Base-by-base conservation (phyloP, 768 basidiomycete genomes). In the Butyriboletus loyo region DNA sequence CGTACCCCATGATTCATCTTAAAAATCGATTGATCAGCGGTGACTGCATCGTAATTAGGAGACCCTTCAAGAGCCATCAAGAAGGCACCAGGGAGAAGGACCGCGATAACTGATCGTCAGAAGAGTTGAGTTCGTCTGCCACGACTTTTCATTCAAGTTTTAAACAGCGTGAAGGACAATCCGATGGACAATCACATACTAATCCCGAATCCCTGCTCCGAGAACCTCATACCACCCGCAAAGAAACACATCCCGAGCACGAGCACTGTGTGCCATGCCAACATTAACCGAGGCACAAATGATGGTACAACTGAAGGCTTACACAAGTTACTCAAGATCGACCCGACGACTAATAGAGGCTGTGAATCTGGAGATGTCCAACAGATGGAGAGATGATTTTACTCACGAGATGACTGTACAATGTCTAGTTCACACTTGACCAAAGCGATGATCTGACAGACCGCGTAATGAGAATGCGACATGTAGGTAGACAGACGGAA, bases 181-280 rank as follows among this genome's bases (percentile, higher is more conserved):
- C 32, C 3, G 0, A 54, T 9, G 3, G 47, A 43, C 2, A 32
- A 28, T 46, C 19, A 68, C 83, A 49, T 60, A 90, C 89, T 84
- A 4, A 76, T 66, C 55, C 88, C 84, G 55, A 90, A 90, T 1
- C 81, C 86, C 67, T 92, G 90, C 62, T 92, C 87, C 3, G 86
- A 83, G 58, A 85, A 92, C 14, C 80, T 78, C 56, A 84, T 62
- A 0, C 89, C 89, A 14, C 90, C 89, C 1, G 89, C 90, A 55
- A 92, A 87, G 70, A 92, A 89, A 59, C 88, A 89, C 68, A 92
- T 81, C 17, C 91, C 91, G 11, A 92, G 78, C 17, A 93, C 89
- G 36, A 94, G 80, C 2, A 94, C 89, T 91, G 39, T 21, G 19
- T 36, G 11, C 19, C 5, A 30, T 7, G 43, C 17, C 4, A 28